These are phyloP conservation scores for Tuber magnatum DNA, from an alignment of 495 filamentous ascomycete genomes.

Conservation along the genomic window DNA sequence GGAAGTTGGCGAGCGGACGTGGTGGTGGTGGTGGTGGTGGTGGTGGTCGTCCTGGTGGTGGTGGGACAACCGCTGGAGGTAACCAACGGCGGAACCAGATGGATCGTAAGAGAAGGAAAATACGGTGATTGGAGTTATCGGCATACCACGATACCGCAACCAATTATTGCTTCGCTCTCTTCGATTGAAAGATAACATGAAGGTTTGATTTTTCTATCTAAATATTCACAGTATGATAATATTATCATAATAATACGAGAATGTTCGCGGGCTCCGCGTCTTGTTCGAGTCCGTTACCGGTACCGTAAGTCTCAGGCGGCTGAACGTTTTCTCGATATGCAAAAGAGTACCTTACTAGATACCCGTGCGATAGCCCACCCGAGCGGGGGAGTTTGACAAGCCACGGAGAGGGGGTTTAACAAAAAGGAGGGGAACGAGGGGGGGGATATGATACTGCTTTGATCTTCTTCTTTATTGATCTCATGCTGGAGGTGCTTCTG, in stretches of 20 bases:
- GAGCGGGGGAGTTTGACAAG: slow-evolving; percentile 8
- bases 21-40: slow-evolving; percentile 14
- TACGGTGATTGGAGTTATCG: slow-evolving; percentile 19
- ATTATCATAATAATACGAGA: no score
- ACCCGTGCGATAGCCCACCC: slow-evolving; percentile 11
- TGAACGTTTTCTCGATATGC: slow-evolving; percentile 10
- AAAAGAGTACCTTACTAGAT: slow-evolving; percentile 14
- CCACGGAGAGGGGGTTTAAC: neutral
- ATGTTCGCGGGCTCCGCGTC: neutral
- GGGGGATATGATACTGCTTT: slow-evolving; percentile 10
- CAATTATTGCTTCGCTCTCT: neutral
- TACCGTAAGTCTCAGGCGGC: neutral
- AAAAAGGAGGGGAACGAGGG: neutral
- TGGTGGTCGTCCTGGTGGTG: neutral
- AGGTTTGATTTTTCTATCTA: neutral
- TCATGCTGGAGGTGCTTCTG: slow-evolving; percentile 2
- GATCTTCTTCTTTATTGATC: slow-evolving; percentile 13
- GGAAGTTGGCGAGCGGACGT: slow-evolving; percentile 10
- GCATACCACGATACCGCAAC: neutral
- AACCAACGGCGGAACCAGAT: slow-evolving; percentile 28
- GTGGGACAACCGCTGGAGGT: slow-evolving; percentile 14
- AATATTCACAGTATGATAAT: neutral
- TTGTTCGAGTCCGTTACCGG: neutral
- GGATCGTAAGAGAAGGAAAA: slow-evolving; percentile 32
- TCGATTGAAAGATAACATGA: neutral